Evolutionary conservation across 306 rosid genomes (phyloP), one percentile per base, ranked within the genome.

Genomic region (Ochetophila trinervis): DNA sequence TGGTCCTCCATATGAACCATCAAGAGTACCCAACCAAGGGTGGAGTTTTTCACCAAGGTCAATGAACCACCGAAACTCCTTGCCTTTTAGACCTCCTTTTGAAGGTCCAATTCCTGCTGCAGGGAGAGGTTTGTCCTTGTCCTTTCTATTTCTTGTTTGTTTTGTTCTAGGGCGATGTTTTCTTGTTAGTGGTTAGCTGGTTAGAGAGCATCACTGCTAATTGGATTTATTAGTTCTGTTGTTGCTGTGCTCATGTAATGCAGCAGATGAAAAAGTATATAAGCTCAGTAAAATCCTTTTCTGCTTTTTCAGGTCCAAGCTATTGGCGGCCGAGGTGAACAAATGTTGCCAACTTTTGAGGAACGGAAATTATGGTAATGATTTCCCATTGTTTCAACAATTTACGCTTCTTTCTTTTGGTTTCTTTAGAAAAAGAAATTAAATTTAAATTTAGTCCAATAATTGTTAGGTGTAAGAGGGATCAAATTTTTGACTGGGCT

Each of bases 281-380:
- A 40, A 59, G 34, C 35, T 74, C n/a, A 57, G 45, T 13, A 21
- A 47, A 22, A 32, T 60, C 65, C 4, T 34, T 76, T 47, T 66
- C 68, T 74, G 60, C 68, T 72, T 59, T 75, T 83, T 73, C 90
- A 92, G 96, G 95, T 72, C 84, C 89, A 42, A 62, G 83, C 84
- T 87, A 44, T 84, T 92, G 96, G 96, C 84, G 65, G 78, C 98
- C 96, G 49, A 80, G 93, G 69, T 87, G 85, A 89, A 58, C 61
- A 53, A 65, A 69, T 65, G 54, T 69, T 27, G 64, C 65, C 67
- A 42, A 64, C 59, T 59, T 62, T 60, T 61, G 61, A 68, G 57
- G 61, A 16, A 60, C 60, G 30, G 88, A 89, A 79, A 80, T 51
- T 24, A 57, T 54, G 24, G 47, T 30, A 53, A 49, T 44, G 69